Percentiles rank a stretch among this genome's conserved stretches.
Evolutionary conservation across 768 basidiomycete genomes (phyloP).

Genomic region (Suillus clintonianus): DNA sequence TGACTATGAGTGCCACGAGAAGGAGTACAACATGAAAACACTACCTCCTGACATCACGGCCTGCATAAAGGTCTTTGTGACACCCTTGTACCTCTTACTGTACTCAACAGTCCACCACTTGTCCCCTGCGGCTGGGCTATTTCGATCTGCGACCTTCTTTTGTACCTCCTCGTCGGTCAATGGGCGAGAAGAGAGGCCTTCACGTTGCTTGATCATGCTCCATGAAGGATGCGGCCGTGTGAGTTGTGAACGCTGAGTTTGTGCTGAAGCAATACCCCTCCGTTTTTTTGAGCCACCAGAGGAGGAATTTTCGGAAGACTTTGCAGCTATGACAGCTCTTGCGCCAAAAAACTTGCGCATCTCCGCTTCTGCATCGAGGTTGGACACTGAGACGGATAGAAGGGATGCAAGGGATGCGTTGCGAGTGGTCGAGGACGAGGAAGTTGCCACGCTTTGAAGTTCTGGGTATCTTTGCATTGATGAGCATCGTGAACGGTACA

Average conservation of each 20-base stretch:
- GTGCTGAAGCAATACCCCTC: constrained; percentile 32
- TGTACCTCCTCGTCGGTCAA: constrained; percentile 56
- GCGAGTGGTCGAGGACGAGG: constrained; percentile 27
- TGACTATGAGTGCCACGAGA: constrained; percentile 1
- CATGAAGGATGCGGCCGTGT: constrained; percentile 77
- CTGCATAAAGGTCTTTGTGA: constrained; percentile 79
- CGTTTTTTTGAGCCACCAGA: constrained; percentile 38
- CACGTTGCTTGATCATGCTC: constrained; percentile 68
- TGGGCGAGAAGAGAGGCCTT: constrained; percentile 69
- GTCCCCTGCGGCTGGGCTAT: constrained; percentile 51
- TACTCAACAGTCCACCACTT: constrained; percentile 92
- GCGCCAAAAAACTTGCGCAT: constrained; percentile 93
- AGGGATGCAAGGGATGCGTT: constrained; percentile 50
- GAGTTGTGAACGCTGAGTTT: constrained; percentile 63
- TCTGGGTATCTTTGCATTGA: constrained; percentile 49
- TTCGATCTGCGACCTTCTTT: constrained; percentile 45
- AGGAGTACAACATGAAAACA: constrained; percentile 20
- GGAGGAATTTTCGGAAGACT: constrained; percentile 36
- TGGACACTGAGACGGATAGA: constrained; percentile 74
- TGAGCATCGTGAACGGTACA: not conserved
- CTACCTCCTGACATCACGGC: constrained; percentile 81
- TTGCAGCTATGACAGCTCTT: constrained; percentile 75
- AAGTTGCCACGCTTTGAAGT: constrained; percentile 38
- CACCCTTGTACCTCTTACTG: constrained; percentile 78
- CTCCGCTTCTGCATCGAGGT: constrained; percentile 89